Conservation (phyloP, 192 early-diverging fungal species). For the Gamsiella multidivaricata region DNA sequence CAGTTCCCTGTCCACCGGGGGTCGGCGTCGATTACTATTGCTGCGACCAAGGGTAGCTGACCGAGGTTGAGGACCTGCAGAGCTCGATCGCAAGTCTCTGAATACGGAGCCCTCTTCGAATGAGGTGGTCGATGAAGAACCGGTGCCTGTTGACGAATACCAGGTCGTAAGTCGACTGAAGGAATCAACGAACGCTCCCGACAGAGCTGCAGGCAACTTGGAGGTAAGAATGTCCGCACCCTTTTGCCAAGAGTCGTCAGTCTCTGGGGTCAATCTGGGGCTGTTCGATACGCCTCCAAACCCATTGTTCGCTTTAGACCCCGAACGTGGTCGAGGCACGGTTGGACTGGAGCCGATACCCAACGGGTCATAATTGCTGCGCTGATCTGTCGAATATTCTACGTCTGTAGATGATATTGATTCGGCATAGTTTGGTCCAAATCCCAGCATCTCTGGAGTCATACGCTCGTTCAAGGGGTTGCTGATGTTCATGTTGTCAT, state of each 20-base stretch:
- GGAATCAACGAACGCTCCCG: constrained; percentile 43
- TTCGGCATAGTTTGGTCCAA: constrained; percentile 25
- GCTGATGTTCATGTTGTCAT: constrained; percentile 2
- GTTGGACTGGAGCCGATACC: constrained; percentile 7
- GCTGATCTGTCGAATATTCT: neutral
- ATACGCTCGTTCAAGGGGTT: constrained; percentile 25
- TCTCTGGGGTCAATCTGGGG: too few species aligned
- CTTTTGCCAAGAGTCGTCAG: constrained; percentile 34
- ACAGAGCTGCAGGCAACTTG: constrained; percentile 40
- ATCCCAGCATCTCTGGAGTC: constrained; percentile 34
- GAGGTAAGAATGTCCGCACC: constrained; percentile 29
- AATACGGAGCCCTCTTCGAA: constrained; percentile 15
- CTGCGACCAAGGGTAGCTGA: constrained; percentile 43
- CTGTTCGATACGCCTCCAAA: neutral
- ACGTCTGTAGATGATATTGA: constrained; percentile 3
- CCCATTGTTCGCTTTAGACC: constrained; percentile 1
- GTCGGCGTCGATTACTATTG: constrained; percentile 24
- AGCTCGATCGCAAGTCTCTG: constrained; percentile 21
- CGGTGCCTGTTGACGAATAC: constrained; percentile 23
- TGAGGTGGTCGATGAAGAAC: neutral
- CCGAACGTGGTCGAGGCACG: constrained; percentile 2
- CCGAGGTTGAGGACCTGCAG: constrained; percentile 13
- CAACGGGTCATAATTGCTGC: constrained; percentile 17
- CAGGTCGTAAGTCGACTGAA: constrained; percentile 42
- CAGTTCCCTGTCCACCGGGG: constrained; percentile 26